A percentile compares a stretch with the other conserved stretches of the same genome.
These are phyloP conservation scores for Polygonum maritimum DNA, from an alignment of 148 eudicot genomes.

Conservation along the genomic window DNA sequence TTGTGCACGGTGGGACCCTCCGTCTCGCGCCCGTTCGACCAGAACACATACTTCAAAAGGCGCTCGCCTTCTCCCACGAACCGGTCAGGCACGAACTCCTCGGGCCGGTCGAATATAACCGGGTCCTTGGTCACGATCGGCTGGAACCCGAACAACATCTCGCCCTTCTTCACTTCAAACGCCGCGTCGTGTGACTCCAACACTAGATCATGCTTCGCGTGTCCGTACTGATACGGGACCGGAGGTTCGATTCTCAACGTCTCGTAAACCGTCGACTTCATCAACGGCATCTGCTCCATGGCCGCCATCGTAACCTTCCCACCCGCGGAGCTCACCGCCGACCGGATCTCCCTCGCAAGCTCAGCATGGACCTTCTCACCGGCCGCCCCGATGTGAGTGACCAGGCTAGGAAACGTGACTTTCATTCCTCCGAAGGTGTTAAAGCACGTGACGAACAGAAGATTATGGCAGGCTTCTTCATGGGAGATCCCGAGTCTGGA, in stretches of 20 bases:
- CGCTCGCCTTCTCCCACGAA: no score
- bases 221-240: neutral
- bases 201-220: no score
- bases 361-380: conserved; percentile 40
- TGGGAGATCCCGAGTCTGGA: conserved; percentile 32
- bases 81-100: no score
- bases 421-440: conserved; percentile 57
- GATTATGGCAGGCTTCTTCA: conserved; percentile 66
- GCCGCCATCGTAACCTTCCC: conserved; percentile 32
- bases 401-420: conserved; percentile 26
- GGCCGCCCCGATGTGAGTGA: conserved; percentile 45
- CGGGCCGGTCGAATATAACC: no score
- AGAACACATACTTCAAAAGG: no score
- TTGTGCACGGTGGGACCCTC: no score
- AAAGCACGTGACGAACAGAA: conserved; percentile 44
- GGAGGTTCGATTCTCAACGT: conserved; percentile 51
- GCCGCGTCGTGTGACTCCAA: no score
- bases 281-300: conserved; percentile 5
- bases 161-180: no score
- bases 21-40: no score
- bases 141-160: no score
- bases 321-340: conserved; percentile 24
- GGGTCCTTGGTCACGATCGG: no score
- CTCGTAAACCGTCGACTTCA: conserved; percentile 48
- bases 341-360: conserved; percentile 38